Conservation (phyloP, 140 eudicot species). For the Ambrosia hybrid region DNA sequence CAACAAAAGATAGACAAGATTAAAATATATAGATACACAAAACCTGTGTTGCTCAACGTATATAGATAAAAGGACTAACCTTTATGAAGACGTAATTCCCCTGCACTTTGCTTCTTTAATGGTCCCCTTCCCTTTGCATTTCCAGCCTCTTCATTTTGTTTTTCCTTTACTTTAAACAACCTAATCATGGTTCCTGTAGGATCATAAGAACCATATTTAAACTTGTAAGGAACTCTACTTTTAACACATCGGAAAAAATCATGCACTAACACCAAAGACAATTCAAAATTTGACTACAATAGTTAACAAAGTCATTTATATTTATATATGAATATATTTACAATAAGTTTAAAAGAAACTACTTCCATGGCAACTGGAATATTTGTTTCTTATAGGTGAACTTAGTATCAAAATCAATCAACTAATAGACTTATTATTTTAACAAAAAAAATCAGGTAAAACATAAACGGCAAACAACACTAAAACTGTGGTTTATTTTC, state of each 20-base stretch:
- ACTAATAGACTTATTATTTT: neutral
- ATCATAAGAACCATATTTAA: conserved; percentile 9
- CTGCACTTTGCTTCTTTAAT: conserved; percentile 46
- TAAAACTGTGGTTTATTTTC: neutral
- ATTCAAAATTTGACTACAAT: neutral
- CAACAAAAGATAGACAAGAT: neutral
- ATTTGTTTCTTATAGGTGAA: neutral
- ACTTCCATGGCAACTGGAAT: conserved; percentile 3
- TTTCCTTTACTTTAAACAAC: conserved; percentile 58
- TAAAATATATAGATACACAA: neutral
- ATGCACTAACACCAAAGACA: neutral
- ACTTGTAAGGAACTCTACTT: neutral
- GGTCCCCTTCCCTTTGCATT: conserved; percentile 36
- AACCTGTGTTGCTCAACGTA: conserved; percentile 4
- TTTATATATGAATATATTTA: neutral
- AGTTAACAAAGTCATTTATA: neutral
- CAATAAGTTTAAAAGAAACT: neutral
- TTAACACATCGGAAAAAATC: neutral
- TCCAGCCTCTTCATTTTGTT: conserved; percentile 43
- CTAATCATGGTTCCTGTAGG: conserved; percentile 46
- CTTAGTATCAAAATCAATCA: neutral
- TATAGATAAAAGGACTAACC: conserved; percentile 28
- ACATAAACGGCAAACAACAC: neutral
- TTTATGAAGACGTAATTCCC: conserved; percentile 54
- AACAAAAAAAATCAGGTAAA: neutral